Percentiles rank a stretch among this genome's conserved stretches.
These are phyloP conservation scores for Encephalitozoon cuniculi DNA, from an alignment of 371 early-diverging fungal species.

Conservation along the genomic window DNA sequence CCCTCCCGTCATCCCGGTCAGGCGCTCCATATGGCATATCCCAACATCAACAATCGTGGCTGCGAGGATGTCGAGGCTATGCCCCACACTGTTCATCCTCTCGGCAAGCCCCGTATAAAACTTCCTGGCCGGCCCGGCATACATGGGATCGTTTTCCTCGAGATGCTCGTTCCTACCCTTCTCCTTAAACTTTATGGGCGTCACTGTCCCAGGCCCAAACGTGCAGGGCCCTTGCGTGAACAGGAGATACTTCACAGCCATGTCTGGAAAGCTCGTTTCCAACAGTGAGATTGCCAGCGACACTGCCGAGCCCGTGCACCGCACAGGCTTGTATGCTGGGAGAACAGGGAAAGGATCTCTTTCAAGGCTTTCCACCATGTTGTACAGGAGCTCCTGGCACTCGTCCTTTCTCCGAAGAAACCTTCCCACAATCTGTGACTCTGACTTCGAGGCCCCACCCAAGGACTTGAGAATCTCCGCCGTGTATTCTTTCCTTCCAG, in stretches of 20 bases:
- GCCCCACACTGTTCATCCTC: conserved; percentile 72
- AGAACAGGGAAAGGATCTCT: conserved; percentile 96
- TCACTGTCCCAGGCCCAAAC: conserved; percentile 90
- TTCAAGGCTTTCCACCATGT: conserved; percentile 83
- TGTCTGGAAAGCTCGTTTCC: conserved; percentile 65
- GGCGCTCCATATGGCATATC: conserved; percentile 83
- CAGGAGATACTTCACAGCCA: conserved; percentile 84
- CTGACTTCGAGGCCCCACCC: not conserved
- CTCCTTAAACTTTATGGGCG: conserved; percentile 79
- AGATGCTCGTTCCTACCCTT: conserved; percentile 89
- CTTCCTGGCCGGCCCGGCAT: conserved; percentile 72
- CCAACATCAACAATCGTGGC: conserved; percentile 89
- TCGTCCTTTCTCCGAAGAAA: conserved; percentile 68
- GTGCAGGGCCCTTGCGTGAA: conserved; percentile 95
- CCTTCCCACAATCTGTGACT: not conserved
- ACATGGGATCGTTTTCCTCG: conserved; percentile 79
- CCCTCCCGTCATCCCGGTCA: conserved; percentile 84
- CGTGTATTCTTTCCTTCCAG: conserved; percentile 86
- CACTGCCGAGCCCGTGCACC: conserved; percentile 93
- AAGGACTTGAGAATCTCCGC: conserved; percentile 62
- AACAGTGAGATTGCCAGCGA: conserved; percentile 84
- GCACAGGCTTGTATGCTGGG: conserved; percentile 76
- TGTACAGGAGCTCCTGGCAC: conserved; percentile 80
- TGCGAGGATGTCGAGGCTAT: conserved; percentile 76
- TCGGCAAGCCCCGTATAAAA: conserved; percentile 81